Evolutionary conservation across 2,329 filamentous ascomycete species (phyloP), one percentile per base, ranked within the genome.

Genomic region (Blastomyces silverae): DNA sequence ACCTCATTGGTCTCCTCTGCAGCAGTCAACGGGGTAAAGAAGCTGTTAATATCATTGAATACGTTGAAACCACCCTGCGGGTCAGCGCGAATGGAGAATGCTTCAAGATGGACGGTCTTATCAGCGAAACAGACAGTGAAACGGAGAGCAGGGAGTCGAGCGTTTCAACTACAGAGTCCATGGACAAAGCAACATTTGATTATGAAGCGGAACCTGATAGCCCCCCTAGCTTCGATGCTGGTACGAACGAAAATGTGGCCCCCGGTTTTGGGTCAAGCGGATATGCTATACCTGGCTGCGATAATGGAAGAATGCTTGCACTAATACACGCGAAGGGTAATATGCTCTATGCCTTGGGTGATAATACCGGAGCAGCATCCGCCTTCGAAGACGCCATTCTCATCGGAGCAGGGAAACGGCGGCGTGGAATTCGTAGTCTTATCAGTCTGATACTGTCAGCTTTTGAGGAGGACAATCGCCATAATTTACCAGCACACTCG

Each of bases 241-340:
- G 67, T 46, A 70, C 72, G 10, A 71, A 71, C 15, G 73, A 78
- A 46, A 68, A 71, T 60, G 68, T 70, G n/a, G 71, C 78, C 28
- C 73, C 75, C 28, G 81, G 88, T 0, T 92, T 89, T 73, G 89
- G 87, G 0, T 88, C 88, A 3, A 94, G 90, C 75, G 92, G 92
- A 20, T 97, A 96, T 75, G 85, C 87, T 17, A 87, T 99, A 55
- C 85, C 92, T 5, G 92, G 89, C 1, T 86, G 84, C 55, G 94
- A 99, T 70, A 97, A 97, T 73, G 94, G 93, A 10, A 86, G 94
- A 66, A 91, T 99, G 72, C 83, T 99, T 56, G 90, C 92, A n/a
- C 83, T 99, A 20, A 87, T 97, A 52, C 94, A 99, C 77, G 92
- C 93, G 25, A 99, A 97, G 76, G 94, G 93, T n/a, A 97, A 97